These are phyloP conservation scores for Candida pseudofarinosa DNA, from an alignment of 805 yeast species.

Conservation along the genomic window DNA sequence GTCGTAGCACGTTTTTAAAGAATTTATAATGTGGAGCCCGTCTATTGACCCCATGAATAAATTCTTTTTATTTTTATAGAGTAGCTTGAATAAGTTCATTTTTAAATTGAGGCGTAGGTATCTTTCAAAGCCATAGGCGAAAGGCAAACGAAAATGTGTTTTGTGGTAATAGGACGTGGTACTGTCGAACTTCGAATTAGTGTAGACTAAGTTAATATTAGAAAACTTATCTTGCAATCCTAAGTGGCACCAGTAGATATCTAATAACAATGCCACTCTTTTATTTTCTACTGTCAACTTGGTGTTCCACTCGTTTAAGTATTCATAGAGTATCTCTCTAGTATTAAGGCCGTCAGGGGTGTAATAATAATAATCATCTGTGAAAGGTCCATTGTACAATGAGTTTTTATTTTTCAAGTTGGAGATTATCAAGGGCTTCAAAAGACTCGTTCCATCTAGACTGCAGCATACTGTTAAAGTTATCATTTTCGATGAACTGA, in stretches of 20 bases:
- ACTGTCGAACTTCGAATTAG: slow-evolving; percentile 12
- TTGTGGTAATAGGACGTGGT: slow-evolving; percentile 9
- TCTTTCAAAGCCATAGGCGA: slow-evolving; percentile 16
- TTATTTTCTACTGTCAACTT: slow-evolving; percentile 8
- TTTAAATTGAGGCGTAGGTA: slow-evolving; percentile 12
- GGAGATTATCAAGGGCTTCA: slow-evolving; percentile 19
- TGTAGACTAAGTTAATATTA: slow-evolving; percentile 12
- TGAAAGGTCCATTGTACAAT: slow-evolving; percentile 1
- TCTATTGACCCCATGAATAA: background rate
- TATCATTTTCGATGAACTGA: slow-evolving; percentile 7
- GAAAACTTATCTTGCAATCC: slow-evolving; percentile 8
- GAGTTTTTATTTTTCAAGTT: slow-evolving; percentile 7
- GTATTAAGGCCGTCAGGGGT: slow-evolving; percentile 19
- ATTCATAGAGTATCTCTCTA: slow-evolving; percentile 11
- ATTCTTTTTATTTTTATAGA: slow-evolving; percentile 6
- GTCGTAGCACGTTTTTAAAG: background rate
- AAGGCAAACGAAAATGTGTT: slow-evolving; percentile 7
- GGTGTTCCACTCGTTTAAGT: slow-evolving; percentile 13
- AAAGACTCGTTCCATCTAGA: slow-evolving; percentile 16
- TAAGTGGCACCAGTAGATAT: slow-evolving; percentile 12
- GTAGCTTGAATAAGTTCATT: slow-evolving; percentile 8
- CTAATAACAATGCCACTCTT: slow-evolving; percentile 14
- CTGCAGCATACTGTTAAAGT: slow-evolving; percentile 21
- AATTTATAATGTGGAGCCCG: background rate
- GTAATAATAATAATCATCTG: slow-evolving; percentile 9